These are phyloP conservation scores for Hysterangium stoloniferum DNA, from an alignment of 768 basidiomycete species.

Conservation along the genomic window DNA sequence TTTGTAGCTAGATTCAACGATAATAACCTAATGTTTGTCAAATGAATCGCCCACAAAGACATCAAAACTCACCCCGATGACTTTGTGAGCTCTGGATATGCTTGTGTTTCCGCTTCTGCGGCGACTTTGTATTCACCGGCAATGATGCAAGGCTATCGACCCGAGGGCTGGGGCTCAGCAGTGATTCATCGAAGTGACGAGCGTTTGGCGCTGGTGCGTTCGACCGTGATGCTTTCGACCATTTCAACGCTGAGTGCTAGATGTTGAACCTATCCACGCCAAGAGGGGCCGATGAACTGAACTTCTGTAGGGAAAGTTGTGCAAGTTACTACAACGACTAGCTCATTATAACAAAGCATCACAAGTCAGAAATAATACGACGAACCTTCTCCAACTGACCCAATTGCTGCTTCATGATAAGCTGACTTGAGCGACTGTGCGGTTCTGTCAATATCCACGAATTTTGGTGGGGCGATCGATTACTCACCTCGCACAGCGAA, in stretches of 20 bases:
- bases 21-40: not conserved
- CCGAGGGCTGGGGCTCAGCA: not conserved
- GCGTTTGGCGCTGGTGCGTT: conserved; percentile 1
- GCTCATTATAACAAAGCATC: conserved; percentile 15
- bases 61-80: conserved; percentile 2
- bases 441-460: conserved; percentile 35
- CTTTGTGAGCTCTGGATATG: not conserved
- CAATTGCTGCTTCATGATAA: conserved; percentile 64
- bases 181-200: not conserved
- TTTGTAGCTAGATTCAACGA: too few relatives aligned
- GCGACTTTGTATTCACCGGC: too few relatives aligned
- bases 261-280: conserved; percentile 1
- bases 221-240: not conserved
- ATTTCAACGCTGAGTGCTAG: not conserved
- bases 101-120: not conserved
- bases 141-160: not conserved
- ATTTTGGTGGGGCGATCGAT: not conserved
- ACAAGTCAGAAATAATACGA: conserved; percentile 17
- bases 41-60: too few relatives aligned
- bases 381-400: conserved; percentile 76
- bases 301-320: conserved; percentile 52
- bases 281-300: conserved; percentile 16
- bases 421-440: conserved; percentile 67
- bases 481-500: conserved; percentile 23
- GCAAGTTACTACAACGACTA: conserved; percentile 44